phyloP scores from a whole-genome alignment of 768 basidiomycete genomes.

The Russula vinacea region DNA sequence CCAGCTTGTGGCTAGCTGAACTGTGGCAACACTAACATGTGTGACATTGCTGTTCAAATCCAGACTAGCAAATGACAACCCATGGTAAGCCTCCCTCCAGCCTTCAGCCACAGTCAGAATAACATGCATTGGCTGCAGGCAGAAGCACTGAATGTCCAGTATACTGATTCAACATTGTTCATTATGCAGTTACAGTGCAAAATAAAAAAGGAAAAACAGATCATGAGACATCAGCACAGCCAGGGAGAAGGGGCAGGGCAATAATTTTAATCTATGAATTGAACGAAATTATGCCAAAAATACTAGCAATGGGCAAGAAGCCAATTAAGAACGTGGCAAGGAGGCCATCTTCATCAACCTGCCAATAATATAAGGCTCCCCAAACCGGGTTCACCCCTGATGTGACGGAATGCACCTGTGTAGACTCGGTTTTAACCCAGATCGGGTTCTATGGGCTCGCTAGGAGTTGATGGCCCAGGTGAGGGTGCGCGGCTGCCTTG shows the following conservation, averaged over 20 bases:
- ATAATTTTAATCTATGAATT: neutral
- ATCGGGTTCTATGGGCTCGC: neutral
- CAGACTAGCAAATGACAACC: no score
- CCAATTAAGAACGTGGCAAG: neutral
- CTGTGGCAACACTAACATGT: no score
- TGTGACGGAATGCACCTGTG: neutral
- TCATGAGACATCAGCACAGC: neutral
- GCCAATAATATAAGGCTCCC: neutral
- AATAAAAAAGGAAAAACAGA: no score
- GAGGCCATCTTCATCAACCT: neutral
- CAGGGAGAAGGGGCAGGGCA: neutral
- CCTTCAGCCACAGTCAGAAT: no score
- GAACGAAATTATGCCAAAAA: neutral
- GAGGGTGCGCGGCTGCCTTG: slow-evolving; percentile 22
- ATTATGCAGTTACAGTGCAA: no score
- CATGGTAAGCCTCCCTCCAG: no score
- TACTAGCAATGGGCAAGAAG: neutral
- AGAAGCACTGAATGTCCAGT: no score
- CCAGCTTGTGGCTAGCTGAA: no score
- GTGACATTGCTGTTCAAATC: no score
- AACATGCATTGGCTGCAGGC: no score
- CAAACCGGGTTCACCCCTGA: neutral
- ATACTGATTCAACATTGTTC: no score
- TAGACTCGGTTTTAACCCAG: neutral
- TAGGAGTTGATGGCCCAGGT: slow-evolving; percentile 12